phyloP scores from a whole-genome alignment of 768 basidiomycete species.

The Boletales sp. region DNA sequence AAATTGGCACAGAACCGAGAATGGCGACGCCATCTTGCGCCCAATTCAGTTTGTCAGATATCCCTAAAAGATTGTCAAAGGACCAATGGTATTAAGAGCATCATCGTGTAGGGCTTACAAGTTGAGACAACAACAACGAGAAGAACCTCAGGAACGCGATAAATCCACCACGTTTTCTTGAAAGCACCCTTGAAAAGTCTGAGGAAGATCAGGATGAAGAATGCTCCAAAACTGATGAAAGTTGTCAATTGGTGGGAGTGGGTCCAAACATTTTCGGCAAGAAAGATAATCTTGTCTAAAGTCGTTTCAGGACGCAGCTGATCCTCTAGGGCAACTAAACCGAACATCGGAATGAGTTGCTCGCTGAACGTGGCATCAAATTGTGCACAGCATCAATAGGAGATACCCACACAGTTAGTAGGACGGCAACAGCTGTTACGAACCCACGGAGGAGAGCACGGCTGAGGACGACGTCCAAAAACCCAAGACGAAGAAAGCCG shows the following conservation, averaged over 20 bases:
- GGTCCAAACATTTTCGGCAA: conserved; percentile 54
- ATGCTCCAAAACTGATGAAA: conserved; percentile 66
- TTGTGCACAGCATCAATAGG: not conserved
- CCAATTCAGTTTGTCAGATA: conserved; percentile 71
- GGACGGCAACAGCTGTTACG: conserved; percentile 77
- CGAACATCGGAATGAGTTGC: conserved; percentile 89
- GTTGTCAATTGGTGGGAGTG: conserved; percentile 66
- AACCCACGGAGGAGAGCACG: conserved; percentile 87
- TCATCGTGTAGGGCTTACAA: conserved; percentile 41
- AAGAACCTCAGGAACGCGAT: conserved; percentile 86
- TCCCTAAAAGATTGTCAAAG: conserved; percentile 39
- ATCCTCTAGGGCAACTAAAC: conserved; percentile 57
- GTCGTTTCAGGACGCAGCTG: conserved; percentile 60
- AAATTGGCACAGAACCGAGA: conserved; percentile 72
- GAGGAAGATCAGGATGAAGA: conserved; percentile 61
- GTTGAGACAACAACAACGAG: conserved; percentile 83
- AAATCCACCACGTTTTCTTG: conserved; percentile 64
- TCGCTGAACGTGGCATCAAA: conserved; percentile 42
- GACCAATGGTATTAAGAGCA: not conserved
- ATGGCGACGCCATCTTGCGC: conserved; percentile 77
- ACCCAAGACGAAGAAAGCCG: conserved; percentile 86
- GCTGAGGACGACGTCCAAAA: conserved; percentile 90
- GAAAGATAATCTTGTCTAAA: conserved; percentile 73
- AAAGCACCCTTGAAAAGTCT: conserved; percentile 56
- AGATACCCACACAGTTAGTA: conserved; percentile 72